These are phyloP conservation scores for Cladosporium sp. DNA, from an alignment of 2,329 filamentous ascomycete species.

Conservation along the genomic window DNA sequence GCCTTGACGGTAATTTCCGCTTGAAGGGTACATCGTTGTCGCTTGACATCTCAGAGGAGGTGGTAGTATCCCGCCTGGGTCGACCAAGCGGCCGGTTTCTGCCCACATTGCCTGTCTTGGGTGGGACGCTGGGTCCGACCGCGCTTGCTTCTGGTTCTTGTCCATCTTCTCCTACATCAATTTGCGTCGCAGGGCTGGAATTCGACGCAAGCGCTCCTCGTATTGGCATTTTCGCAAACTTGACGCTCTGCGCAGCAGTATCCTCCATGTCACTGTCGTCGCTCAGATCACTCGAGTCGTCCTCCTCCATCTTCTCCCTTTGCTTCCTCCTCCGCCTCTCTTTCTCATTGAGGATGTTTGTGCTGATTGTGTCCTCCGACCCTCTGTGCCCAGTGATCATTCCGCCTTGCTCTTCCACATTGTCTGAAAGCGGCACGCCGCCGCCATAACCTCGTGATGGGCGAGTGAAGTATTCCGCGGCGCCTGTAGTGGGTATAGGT, in stretches of 20 bases:
- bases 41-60: conserved; percentile 80
- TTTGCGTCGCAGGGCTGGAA: conserved; percentile 66
- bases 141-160: conserved; percentile 33
- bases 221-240: conserved; percentile 94
- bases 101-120: neutral
- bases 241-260: conserved; percentile 83
- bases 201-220: conserved; percentile 70
- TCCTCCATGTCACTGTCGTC: conserved; percentile 69
- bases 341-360: conserved; percentile 49
- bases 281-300: conserved; percentile 84
- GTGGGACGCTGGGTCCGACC: conserved; percentile 54
- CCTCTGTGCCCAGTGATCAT: conserved; percentile 69
- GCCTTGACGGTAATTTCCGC: conserved; percentile 58
- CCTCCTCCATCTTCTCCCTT: conserved; percentile 77
- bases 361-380: conserved; percentile 67
- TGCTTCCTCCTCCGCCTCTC: conserved; percentile 66
- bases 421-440: conserved; percentile 40
- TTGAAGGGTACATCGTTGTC: conserved; percentile 73
- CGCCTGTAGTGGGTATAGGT: conserved; percentile 77
- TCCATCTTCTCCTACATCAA: conserved; percentile 20
- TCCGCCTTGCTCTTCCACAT: conserved; percentile 71
- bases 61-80: conserved; percentile 72
- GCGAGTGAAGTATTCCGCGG: conserved; percentile 79
- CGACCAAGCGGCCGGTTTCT: conserved; percentile 57
- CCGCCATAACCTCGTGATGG: conserved; percentile 32